Conservation (phyloP, 305 asterid genomes). For the Rubia tinctorum region DNA sequence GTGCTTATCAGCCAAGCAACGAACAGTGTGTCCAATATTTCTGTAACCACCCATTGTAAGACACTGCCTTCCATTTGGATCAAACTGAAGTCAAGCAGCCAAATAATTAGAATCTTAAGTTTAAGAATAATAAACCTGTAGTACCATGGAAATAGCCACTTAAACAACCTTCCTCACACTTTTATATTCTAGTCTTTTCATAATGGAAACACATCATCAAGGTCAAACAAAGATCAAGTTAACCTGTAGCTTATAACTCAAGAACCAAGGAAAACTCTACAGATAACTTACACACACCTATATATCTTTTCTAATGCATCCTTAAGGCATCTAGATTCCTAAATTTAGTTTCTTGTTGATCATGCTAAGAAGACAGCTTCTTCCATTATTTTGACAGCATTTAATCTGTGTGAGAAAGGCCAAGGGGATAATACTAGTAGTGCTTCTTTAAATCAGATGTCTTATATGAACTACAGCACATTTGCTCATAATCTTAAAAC, state of each 20-base stretch:
- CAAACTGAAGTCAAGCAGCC: constrained; percentile 53
- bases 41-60: constrained; percentile 9
- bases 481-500: no score
- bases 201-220: not conserved
- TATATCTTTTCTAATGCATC: not conserved
- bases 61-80: constrained; percentile 25
- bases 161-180: not conserved
- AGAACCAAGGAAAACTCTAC: not conserved
- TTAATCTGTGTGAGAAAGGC: no score
- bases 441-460: not conserved
- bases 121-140: not conserved
- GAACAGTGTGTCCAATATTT: constrained; percentile 6
- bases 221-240: not conserved
- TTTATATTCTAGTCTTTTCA: no score
- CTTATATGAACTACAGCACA: not conserved
- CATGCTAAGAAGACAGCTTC: not conserved
- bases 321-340: not conserved
- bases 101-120: not conserved
- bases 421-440: not conserved
- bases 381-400: not conserved
- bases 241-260: not conserved
- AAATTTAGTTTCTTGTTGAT: not conserved
- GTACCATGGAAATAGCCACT: not conserved
- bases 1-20: constrained; percentile 9
- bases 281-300: not conserved